Evolutionary conservation across 2,329 filamentous ascomycete genomes (phyloP), one percentile per base, ranked within the genome.

Genomic region (Ophiostoma sp.): DNA sequence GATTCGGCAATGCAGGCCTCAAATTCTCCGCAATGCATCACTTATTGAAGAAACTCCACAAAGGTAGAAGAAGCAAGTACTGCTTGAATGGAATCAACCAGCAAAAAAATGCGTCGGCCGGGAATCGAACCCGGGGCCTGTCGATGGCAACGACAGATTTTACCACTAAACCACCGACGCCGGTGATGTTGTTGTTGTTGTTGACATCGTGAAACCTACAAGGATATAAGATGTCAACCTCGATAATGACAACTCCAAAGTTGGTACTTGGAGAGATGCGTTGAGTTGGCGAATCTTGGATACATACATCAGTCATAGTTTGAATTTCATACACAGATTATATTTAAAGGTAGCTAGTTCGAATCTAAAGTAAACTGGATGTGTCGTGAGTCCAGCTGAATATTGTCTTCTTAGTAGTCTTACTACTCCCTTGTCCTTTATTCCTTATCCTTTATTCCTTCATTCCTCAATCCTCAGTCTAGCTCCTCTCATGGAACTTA

Each of bases 151-250:
- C 57, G 57, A 62, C 54, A 60, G 54, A 60, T 60, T 60, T 62
- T 62, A 62, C 57, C 57, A 62, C 57, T 62, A 62, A 62, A 62
- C 57, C 57, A 62, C 57, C 57, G 57, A 62, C 57, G 57, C 57
- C 17, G 54, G 8, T 20, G 11, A 3, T 54, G 48, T 54, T 54
- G n/a, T 11, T 54, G 20, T 54, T 23, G 20, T 54, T 54, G 48
- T 23, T 54, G 48, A 11, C 6, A 23, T n/a, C n/a, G 20, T 15
- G 3, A 11, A 7, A 23, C 7, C 11, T 23, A 6, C 5, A 54
- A 11, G 7, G 5, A 11, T 54, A n/a, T 10, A 54, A 54, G n/a
- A 10, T 8, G 48, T 8, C 48, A 54, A 17, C 23, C 20, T 54
- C 48, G 7, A 23, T 54, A 36, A 39, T 11, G 36, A 39, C 5